These are phyloP conservation scores for Phytophthora capsici DNA, from an alignment of 352 stramenopile species.

Conservation along the genomic window DNA sequence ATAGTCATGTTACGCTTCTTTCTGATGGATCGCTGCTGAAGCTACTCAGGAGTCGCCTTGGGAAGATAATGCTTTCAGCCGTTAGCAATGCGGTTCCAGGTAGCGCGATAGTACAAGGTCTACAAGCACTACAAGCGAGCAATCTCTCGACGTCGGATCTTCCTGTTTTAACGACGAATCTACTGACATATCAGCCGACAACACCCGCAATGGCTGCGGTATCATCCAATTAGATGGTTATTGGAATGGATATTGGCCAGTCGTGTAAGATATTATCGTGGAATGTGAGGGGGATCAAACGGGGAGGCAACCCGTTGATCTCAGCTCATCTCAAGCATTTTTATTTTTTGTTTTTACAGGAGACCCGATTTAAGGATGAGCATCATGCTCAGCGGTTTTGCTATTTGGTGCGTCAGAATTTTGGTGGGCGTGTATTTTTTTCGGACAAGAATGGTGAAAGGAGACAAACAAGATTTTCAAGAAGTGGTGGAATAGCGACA, in stretches of 20 bases:
- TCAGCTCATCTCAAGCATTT: not conserved
- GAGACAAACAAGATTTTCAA: not conserved
- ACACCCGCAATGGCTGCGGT: not conserved
- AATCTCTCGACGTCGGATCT: too few relatives aligned
- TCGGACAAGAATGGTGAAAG: not conserved
- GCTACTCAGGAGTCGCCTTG: too few relatives aligned
- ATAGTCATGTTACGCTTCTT: too few relatives aligned
- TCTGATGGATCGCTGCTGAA: too few relatives aligned
- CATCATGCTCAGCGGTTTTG: not conserved
- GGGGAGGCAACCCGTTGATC: not conserved
- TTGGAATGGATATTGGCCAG: not conserved
- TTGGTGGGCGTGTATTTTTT: not conserved
- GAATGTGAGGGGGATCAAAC: not conserved
- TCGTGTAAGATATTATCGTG: not conserved
- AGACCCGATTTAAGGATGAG: not conserved
- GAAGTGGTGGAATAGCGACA: not conserved
- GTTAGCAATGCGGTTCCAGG: too few relatives aligned
- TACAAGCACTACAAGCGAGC: too few relatives aligned
- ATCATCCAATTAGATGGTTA: too few relatives aligned
- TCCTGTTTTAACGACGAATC: too few relatives aligned
- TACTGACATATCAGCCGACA: not conserved
- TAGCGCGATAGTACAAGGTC: too few relatives aligned
- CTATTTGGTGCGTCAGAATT: not conserved
- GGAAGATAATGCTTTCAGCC: too few relatives aligned
- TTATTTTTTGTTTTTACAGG: slow-evolving; percentile 2